Percentiles rank a stretch among this genome's conserved stretches.
Evolutionary conservation across 306 rosid species (phyloP).

Genomic region (Adenanthera pavonina): DNA sequence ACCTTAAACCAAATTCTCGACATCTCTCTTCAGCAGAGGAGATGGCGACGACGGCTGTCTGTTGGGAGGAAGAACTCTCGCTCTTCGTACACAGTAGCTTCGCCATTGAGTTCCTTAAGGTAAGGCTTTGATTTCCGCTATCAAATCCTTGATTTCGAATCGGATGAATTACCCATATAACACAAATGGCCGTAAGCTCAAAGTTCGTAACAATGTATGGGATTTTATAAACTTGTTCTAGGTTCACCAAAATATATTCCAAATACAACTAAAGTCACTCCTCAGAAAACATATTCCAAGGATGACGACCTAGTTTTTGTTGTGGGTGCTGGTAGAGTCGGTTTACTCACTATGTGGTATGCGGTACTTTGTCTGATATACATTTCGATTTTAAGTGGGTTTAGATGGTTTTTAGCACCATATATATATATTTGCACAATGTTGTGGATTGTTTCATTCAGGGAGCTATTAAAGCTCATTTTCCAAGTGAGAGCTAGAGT

Average conservation of each 20-base stretch:
- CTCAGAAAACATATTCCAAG: constrained; percentile 54
- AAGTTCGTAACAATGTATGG: no score
- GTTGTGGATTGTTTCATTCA: constrained; percentile 41
- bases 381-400: not conserved
- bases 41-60: no score
- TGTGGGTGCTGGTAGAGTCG: constrained; percentile 96
- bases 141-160: no score
- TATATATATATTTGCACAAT: constrained; percentile 33
- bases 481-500: constrained; percentile 95
- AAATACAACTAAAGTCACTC: constrained; percentile 43
- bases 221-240: constrained; percentile 38
- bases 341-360: constrained; percentile 87
- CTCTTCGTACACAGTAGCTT: no score
- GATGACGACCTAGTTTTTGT: constrained; percentile 81
- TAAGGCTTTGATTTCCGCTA: no score
- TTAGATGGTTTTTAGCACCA: not conserved
- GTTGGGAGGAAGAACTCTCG: no score
- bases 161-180: constrained; percentile 51
- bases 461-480: constrained; percentile 95
- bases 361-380: constrained; percentile 51
- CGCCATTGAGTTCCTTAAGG: no score
- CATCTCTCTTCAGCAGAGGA: no score
- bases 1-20: no score
- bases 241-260: constrained; percentile 53
- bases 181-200: no score